Evolutionary conservation across 2,329 filamentous ascomycete species (phyloP).

Genomic region (Xylaria sp.): DNA sequence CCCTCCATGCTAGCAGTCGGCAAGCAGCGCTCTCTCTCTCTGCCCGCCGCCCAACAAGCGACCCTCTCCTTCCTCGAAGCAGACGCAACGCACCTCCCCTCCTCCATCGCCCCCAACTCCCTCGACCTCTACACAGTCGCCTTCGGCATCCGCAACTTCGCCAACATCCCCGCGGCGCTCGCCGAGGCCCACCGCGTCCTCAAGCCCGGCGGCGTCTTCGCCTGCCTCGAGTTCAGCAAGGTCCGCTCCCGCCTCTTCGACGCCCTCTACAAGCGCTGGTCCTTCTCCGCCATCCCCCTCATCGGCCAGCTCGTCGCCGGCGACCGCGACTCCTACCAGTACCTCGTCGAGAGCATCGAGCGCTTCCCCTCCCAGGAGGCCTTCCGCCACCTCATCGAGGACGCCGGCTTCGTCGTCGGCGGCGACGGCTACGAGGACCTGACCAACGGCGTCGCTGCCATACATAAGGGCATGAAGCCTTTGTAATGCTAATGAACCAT

Average conservation of each 20-base stretch:
- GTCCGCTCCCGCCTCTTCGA: constrained; percentile 77
- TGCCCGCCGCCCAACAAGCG: constrained; percentile 66
- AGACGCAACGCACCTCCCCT: constrained; percentile 81
- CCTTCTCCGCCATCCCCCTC: constrained; percentile 90
- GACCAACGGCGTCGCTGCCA: constrained; percentile 91
- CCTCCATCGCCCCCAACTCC: constrained; percentile 68
- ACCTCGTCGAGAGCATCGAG: constrained; percentile 98
- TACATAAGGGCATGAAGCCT: constrained; percentile 96
- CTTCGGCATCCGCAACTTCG: constrained; percentile 98
- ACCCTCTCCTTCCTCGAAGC: constrained; percentile 83
- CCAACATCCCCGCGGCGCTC: constrained; percentile 85
- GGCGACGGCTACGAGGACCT: constrained; percentile 89
- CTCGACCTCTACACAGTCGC: constrained; percentile 97
- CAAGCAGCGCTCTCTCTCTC: constrained; percentile 75
- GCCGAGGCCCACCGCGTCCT: constrained; percentile 87
- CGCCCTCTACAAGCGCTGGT: constrained; percentile 93
- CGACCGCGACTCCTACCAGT: constrained; percentile 96
- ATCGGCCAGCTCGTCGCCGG: constrained; percentile 96
- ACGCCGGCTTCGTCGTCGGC: constrained; percentile 86
- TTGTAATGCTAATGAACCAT: constrained; percentile 46
- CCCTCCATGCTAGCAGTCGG: constrained; percentile 93
- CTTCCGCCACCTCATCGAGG: constrained; percentile 84
- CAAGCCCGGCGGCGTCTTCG: constrained; percentile 94
- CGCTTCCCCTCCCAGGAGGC: constrained; percentile 86
- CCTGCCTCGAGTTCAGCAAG: constrained; percentile 94